phyloP scores from a whole-genome alignment of 805 yeast species.

The Metschnikowia kofuensis region DNA sequence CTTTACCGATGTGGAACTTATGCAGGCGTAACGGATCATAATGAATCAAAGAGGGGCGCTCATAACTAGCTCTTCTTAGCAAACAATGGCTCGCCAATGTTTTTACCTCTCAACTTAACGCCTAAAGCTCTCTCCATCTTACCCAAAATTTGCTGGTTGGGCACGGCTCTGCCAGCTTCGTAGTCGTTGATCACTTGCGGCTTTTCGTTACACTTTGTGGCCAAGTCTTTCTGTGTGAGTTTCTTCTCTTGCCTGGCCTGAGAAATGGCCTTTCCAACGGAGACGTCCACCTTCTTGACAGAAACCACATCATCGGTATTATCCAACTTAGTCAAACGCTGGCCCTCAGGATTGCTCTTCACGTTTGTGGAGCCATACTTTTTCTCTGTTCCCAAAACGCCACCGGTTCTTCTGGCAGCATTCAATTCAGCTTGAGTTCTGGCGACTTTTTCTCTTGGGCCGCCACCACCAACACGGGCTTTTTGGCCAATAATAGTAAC shows the following conservation, averaged over 20 bases:
- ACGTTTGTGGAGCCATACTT: conserved; percentile 69
- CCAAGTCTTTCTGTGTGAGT: conserved; percentile 92
- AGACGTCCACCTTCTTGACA: conserved; percentile 79
- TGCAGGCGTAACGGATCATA: conserved; percentile 10
- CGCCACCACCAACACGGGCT: conserved; percentile 84
- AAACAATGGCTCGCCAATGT: conserved; percentile 84
- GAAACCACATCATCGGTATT: conserved; percentile 91
- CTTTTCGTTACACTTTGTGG: conserved; percentile 93
- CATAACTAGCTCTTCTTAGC: conserved; percentile 46
- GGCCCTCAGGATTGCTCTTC: conserved; percentile 81
- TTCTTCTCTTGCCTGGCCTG: conserved; percentile 85
- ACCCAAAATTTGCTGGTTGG: conserved; percentile 90
- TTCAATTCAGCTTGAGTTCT: conserved; percentile 75
- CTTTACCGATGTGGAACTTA: not conserved
- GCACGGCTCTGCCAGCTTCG: conserved; percentile 94
- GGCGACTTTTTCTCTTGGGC: conserved; percentile 84
- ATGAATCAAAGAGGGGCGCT: not conserved
- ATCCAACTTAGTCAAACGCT: conserved; percentile 89
- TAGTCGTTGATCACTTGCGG: conserved; percentile 94
- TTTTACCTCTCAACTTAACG: conserved; percentile 92
- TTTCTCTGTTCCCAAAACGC: conserved; percentile 87
- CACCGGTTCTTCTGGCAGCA: conserved; percentile 92
- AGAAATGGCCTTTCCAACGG: conserved; percentile 84
- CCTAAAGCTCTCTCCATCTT: conserved; percentile 94
- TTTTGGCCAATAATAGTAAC: conserved; percentile 86